Evolutionary conservation across 805 yeast species (phyloP).

Genomic region (Candida coquimbonensis): DNA sequence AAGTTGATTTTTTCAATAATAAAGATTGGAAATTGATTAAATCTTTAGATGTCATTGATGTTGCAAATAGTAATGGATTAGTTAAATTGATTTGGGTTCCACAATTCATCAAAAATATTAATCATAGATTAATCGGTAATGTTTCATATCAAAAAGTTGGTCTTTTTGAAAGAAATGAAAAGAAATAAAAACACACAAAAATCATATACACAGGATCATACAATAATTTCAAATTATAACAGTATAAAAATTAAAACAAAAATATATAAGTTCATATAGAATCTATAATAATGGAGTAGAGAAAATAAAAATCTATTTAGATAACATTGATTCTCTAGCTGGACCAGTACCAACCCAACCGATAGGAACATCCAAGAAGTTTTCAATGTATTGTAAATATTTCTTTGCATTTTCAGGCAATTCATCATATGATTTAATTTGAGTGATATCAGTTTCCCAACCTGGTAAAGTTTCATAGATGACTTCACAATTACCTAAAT

Average conservation of each 20-base stretch:
- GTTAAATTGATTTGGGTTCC: slow-evolving; percentile 1
- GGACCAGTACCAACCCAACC: slow-evolving; percentile 99
- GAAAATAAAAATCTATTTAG: slow-evolving; percentile 12
- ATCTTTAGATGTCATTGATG: slow-evolving; percentile 29
- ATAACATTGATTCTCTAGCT: slow-evolving; percentile 88
- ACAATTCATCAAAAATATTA: background rate
- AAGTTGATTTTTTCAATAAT: slow-evolving; percentile 17
- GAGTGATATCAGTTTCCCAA: slow-evolving; percentile 82
- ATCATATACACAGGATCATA: background rate
- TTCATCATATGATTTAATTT: slow-evolving; percentile 60
- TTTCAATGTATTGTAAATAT: slow-evolving; percentile 81
- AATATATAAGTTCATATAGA: background rate
- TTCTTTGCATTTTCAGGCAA: slow-evolving; percentile 84
- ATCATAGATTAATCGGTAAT: background rate
- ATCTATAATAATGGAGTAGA: background rate
- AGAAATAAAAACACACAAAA: background rate
- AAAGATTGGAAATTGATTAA: slow-evolving; percentile 40
- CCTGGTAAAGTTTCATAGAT: slow-evolving; percentile 90
- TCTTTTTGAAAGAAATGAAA: background rate
- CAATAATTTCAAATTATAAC: background rate
- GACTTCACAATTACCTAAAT: slow-evolving; percentile 85
- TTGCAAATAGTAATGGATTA: slow-evolving; percentile 38
- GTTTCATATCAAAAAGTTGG: background rate
- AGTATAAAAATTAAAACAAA: background rate
- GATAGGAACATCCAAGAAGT: slow-evolving; percentile 74